Conservation (phyloP, 805 yeast genomes). For the Hanseniaspora thailandica region DNA sequence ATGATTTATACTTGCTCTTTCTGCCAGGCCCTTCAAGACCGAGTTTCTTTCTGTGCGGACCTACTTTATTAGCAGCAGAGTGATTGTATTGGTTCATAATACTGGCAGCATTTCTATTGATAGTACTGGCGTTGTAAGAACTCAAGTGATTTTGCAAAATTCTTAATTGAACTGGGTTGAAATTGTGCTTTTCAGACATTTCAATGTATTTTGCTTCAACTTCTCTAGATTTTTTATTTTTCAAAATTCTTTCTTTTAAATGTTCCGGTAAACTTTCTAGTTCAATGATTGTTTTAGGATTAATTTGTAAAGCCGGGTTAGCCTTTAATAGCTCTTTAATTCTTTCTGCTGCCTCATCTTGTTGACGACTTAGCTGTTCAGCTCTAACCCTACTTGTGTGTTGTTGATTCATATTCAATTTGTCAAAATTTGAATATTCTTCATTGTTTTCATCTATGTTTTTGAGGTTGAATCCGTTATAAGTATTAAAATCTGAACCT, state of each 20-base stretch:
- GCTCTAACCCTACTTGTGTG: slow-evolving; percentile 6
- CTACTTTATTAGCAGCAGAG: background rate
- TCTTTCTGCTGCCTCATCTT: slow-evolving; percentile 8
- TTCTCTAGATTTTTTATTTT: slow-evolving; percentile 10
- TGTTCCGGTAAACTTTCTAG: slow-evolving; percentile 9
- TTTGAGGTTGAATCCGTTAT: background rate
- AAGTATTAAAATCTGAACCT: background rate
- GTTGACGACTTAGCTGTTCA: slow-evolving; percentile 2
- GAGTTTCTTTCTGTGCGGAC: background rate
- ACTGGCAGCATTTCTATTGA: slow-evolving; percentile 9
- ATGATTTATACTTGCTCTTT: slow-evolving; percentile 7
- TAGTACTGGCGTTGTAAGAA: slow-evolving; percentile 7
- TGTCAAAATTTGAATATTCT: background rate
- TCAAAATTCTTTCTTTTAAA: slow-evolving; percentile 3
- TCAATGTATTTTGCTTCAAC: slow-evolving; percentile 13
- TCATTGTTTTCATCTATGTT: background rate
- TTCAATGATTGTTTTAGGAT: slow-evolving; percentile 12
- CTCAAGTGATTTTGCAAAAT: slow-evolving; percentile 8
- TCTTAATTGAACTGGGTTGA: slow-evolving; percentile 14
- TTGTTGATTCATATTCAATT: slow-evolving; percentile 9
- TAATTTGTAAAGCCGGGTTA: slow-evolving; percentile 10
- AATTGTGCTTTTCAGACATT: slow-evolving; percentile 14
- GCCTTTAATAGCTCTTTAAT: slow-evolving; percentile 3
- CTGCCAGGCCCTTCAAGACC: background rate
- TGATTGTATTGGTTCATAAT: slow-evolving; percentile 6